Conservation (phyloP, 2,329 filamentous ascomycete species). For the Fusarium subtropicale region DNA sequence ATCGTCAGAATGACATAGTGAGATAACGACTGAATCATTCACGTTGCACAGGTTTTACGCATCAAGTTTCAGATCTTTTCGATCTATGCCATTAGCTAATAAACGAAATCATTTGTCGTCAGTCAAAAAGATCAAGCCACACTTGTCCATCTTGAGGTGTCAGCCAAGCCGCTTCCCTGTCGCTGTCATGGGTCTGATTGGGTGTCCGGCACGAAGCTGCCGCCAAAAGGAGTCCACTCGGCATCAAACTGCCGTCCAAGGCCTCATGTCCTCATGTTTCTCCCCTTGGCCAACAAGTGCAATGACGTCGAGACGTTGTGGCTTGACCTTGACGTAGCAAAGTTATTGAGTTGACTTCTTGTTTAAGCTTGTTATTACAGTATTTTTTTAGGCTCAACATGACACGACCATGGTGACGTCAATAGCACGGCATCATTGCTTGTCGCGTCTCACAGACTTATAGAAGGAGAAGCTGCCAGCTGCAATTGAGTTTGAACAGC, state of each 20-base stretch:
- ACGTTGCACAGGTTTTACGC: not conserved
- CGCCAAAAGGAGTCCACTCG: constrained; percentile 28
- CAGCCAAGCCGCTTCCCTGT: constrained; percentile 31
- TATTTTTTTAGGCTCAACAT: not conserved
- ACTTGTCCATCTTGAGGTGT: not conserved
- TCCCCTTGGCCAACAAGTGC: not conserved
- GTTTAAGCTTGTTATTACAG: constrained; percentile 3
- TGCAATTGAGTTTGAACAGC: not conserved
- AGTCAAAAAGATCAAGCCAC: constrained; percentile 28
- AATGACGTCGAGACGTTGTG: constrained; percentile 34
- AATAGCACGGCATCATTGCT: constrained; percentile 8
- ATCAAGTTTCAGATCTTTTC: constrained; percentile 19
- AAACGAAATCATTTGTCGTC: not conserved
- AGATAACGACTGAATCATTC: constrained; percentile 27
- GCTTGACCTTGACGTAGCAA: constrained; percentile 31
- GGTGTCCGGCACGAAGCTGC: constrained; percentile 33
- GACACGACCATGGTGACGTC: constrained; percentile 36
- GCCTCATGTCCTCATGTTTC: not conserved
- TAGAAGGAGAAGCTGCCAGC: constrained; percentile 17
- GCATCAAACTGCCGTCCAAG: constrained; percentile 38
- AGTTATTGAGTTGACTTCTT: not conserved
- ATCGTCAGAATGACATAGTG: not conserved
- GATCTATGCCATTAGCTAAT: constrained; percentile 9
- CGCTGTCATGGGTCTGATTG: constrained; percentile 12
- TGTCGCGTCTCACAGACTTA: constrained; percentile 18